Evolutionary conservation across 208 protist species (phyloP).

Genomic region (Porcisia deanei): DNA sequence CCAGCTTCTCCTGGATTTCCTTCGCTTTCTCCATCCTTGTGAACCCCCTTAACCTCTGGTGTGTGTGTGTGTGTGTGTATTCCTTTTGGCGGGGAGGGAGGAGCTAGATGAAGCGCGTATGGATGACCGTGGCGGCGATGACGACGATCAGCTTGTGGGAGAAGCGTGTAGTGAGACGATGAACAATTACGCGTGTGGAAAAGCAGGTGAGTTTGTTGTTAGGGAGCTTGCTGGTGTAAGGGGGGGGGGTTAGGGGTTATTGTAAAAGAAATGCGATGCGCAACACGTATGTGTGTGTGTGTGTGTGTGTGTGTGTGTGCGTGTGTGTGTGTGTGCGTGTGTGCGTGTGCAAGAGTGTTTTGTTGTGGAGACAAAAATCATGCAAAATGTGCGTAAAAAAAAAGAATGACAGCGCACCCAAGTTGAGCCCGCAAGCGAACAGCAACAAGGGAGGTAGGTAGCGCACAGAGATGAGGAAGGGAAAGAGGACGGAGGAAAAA

Average conservation of each 20-base stretch:
- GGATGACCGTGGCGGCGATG: not conserved
- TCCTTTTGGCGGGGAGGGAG: not conserved
- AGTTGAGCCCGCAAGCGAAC: not conserved
- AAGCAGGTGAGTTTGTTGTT: too few species aligned
- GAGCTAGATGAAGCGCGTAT: not conserved
- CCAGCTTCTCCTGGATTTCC: constrained; percentile 56
- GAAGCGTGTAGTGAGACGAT: not conserved
- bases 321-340: not conserved
- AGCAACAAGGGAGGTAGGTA: not conserved
- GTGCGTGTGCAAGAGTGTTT: not conserved
- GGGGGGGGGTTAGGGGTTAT: too few species aligned
- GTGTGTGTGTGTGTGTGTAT: not conserved
- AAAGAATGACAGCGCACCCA: not conserved
- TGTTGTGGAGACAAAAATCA: not conserved
- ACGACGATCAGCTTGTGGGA: not conserved
- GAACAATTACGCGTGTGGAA: not conserved
- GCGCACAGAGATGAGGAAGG: not conserved
- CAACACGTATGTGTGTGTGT: not conserved
- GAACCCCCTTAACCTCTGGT: not conserved
- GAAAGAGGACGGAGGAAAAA: not conserved
- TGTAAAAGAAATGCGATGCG: too few species aligned
- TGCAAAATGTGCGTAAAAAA: too few species aligned
- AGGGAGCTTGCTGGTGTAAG: too few species aligned
- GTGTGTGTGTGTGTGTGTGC: constrained; percentile 14
- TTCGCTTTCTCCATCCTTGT: constrained; percentile 32